phyloP scores from a whole-genome alignment of 371 early-diverging fungal species.

The Syncephalastrum monosporum region DNA sequence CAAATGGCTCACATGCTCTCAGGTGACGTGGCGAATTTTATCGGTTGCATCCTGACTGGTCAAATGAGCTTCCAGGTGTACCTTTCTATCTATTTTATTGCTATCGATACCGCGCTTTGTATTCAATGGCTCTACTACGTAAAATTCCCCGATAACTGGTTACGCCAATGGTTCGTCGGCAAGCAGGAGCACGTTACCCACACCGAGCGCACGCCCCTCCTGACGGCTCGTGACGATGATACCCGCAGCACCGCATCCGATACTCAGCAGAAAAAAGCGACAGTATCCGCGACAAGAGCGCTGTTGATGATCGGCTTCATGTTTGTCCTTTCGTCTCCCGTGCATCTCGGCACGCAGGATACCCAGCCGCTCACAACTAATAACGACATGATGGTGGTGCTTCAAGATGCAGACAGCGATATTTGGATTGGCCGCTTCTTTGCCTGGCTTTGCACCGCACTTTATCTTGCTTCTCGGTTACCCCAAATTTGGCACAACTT shows the following conservation, averaged over 20 bases:
- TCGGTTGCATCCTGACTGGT: slow-evolving; percentile 66
- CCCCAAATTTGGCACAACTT: slow-evolving; percentile 71
- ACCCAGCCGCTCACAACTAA: background rate
- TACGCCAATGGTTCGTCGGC: slow-evolving; percentile 22
- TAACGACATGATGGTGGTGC: background rate
- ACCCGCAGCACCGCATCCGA: too few species aligned
- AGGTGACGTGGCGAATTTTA: slow-evolving; percentile 72
- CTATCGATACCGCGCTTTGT: slow-evolving; percentile 41
- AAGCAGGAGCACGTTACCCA: background rate
- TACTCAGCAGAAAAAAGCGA: slow-evolving; percentile 3
- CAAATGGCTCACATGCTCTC: background rate
- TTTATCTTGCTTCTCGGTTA: slow-evolving; percentile 66
- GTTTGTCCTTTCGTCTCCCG: too few species aligned
- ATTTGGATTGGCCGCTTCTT: slow-evolving; percentile 58
- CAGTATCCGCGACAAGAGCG: background rate
- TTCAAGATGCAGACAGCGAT: background rate
- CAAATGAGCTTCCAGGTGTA: slow-evolving; percentile 72
- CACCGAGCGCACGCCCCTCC: background rate
- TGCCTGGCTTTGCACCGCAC: slow-evolving; percentile 67
- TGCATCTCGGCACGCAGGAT: background rate
- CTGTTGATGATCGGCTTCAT: slow-evolving; percentile 2
- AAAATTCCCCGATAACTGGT: slow-evolving; percentile 30
- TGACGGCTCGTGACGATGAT: background rate
- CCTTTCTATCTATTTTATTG: slow-evolving; percentile 40
- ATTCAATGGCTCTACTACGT: slow-evolving; percentile 49